These are phyloP conservation scores for Xylaria curta DNA, from an alignment of 495 filamentous ascomycete genomes.

Conservation along the genomic window DNA sequence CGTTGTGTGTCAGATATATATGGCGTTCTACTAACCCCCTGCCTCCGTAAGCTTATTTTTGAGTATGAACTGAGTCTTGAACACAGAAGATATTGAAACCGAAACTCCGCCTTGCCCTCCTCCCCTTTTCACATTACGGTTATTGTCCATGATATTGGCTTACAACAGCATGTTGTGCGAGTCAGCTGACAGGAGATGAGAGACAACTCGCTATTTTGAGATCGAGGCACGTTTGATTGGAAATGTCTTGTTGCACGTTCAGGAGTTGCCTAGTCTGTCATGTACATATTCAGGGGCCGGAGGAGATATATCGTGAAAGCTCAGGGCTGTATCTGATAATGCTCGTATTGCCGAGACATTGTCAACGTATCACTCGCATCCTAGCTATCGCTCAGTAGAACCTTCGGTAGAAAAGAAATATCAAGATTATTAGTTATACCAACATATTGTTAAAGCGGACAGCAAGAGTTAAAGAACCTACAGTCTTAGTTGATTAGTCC, in stretches of 20 bases:
- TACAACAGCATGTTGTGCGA: slow-evolving; percentile 4
- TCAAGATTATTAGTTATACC: background rate
- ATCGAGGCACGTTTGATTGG: background rate
- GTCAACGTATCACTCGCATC: background rate
- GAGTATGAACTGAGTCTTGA: background rate
- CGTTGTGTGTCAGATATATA: slow-evolving; percentile 33
- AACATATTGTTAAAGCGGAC: background rate
- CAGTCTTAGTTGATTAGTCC: background rate
- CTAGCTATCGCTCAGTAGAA: too few relatives aligned
- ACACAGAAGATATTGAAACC: background rate
- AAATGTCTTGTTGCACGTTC: background rate
- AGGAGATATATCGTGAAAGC: background rate
- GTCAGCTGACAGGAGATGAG: background rate
- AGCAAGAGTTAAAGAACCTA: background rate
- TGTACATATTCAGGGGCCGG: background rate
- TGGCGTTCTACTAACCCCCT: background rate
- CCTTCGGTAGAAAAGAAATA: background rate
- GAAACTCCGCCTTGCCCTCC: background rate
- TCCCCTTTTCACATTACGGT: background rate
- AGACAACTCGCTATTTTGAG: slow-evolving; percentile 11
- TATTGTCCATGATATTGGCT: background rate
- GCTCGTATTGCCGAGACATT: slow-evolving; percentile 21
- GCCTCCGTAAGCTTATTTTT: background rate
- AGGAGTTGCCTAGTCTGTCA: background rate
- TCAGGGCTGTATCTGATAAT: background rate